Base-by-base conservation (phyloP, 2,329 filamentous ascomycete genomes). In the Pestalotiopsis sp. region DNA sequence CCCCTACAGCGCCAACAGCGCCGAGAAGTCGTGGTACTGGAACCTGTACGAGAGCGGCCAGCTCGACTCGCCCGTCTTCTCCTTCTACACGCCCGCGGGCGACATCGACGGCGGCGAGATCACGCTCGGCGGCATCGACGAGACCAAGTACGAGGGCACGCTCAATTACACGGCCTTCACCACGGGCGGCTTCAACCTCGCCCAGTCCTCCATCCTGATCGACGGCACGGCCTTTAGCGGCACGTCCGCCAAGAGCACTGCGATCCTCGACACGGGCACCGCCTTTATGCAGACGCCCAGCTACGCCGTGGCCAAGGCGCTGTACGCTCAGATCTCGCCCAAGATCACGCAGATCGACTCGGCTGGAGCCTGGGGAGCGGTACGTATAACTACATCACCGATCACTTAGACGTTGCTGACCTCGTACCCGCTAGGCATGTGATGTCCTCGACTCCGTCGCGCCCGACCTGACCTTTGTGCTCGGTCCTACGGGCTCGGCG, bases 121-220 rank as follows among this genome's bases (percentile, higher is more conserved):
- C 63, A 79, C 78, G 0, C 73, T 81, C 1, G 78, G 79, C 24
- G 78, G 78, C 40, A 69, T 73, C 35, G 78, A 80, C 70, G 40
- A 66, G 2, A 69, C 69, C 22, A 77, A 74, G 59, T 79, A 76
- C 70, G 67, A 70, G 2, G 76, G 77, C 26, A 64, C 70, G 9
- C 73, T 80, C 13, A 66, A 55, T 17, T 75, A 69, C 3, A 66
- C 64, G n/a, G 55, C 64, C 2, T 66, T 66, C 38, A 39, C 52
- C 20, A n/a, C 24, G 68, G 77, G 9, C 58, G 69, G 35, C 68
- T 79, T 22, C 71, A 75, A 68, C 55, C 58, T 7, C 67, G 73
- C 24, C 73, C 71, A 38, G 65, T 64, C 35, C 20, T 66, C 65
- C 35, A 20, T 66, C 1, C 64, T 77, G 22, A 55, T 67, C 1